Evolutionary conservation across 805 yeast genomes (phyloP), one percentile per base, ranked within the genome.

Genomic region (Pichia deserticola): DNA sequence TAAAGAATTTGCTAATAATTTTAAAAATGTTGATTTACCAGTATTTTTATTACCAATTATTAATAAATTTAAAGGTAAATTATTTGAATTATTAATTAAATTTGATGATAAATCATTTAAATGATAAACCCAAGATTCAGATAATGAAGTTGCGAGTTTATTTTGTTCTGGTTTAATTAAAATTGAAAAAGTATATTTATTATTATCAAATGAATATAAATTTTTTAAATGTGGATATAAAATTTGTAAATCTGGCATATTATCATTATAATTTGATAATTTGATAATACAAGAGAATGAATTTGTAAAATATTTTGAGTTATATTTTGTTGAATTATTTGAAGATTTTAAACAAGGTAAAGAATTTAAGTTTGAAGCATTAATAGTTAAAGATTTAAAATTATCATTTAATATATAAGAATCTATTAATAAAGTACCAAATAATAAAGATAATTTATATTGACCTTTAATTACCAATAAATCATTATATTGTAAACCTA

Each of bases 21-120:
- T 76, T 11, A 81, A 63, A 42, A 86, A 72, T 0, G 95, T 84
- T 1, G 96, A 84, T 60, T 89, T 89, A 1, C 97, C 97, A 1
- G 88, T 75, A 53, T 84, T 85, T 60, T 87, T 89, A 40, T 81
- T 74, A 0, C 90, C 90, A 27, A 79, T 69, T 0, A 81, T 64
- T 47, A 80, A 63, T 1, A 75, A 44, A 11, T 25, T 8, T 15
- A 9, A 9, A 7, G 32, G 9, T 30, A 9, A 30, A 30, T 20
- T 20, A 20, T 20, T 20, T 20, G 32, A 30, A 30, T 13, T 5
- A 30, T 34, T 57, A 59, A 6, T 52, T 12, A 37, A 12, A 13
- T 20, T 44, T 3, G 54, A 35, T 15, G 42, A 8, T 7, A 65
- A 44, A 1, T 39, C 30, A 15, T 51, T 52, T 9, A 64, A 43